Percentiles rank a stretch among this genome's conserved stretches.
These are phyloP conservation scores for Malassezia globosa DNA, from an alignment of 1,284 basidiomycete genomes.

Conservation along the genomic window DNA sequence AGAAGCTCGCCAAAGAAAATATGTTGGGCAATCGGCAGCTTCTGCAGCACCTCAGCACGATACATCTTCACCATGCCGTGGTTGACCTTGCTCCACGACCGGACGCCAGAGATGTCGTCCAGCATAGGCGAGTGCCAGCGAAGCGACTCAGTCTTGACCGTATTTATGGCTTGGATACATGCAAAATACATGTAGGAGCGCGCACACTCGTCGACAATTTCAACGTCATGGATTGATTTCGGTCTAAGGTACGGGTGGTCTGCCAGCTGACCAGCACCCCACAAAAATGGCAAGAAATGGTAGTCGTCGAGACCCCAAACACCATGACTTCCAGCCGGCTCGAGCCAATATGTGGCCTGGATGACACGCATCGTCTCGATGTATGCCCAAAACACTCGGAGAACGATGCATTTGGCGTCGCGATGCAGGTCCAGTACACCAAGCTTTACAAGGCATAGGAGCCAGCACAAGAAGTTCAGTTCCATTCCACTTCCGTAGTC, in stretches of 20 bases:
- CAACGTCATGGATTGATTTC: constrained; percentile 79
- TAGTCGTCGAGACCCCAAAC: constrained; percentile 99
- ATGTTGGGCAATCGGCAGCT: constrained; percentile 91
- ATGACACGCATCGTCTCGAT: constrained; percentile 65
- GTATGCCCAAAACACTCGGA: constrained; percentile 70
- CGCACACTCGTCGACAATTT: constrained; percentile 84
- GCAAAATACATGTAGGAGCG: constrained; percentile 94
- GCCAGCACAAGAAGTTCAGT: constrained; percentile 90
- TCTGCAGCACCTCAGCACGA: constrained; percentile 80
- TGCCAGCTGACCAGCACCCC: constrained; percentile 70
- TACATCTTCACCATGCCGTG: constrained; percentile 99
- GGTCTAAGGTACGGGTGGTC: constrained; percentile 84
- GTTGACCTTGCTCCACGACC: constrained; percentile 95
- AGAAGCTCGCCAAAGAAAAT: constrained; percentile 84
- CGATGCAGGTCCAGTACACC: constrained; percentile 54
- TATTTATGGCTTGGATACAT: constrained; percentile 93
- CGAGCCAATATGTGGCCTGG: constrained; percentile 92
- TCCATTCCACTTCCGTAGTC: constrained; percentile 99
- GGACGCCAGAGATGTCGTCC: constrained; percentile 91
- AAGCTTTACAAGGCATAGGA: constrained; percentile 74
- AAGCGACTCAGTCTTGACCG: constrained; percentile 76
- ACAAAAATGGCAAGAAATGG: constrained; percentile 88
- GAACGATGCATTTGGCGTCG: constrained; percentile 68
- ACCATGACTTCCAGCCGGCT: constrained; percentile 92
- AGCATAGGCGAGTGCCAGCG: constrained; percentile 99